phyloP scores from a whole-genome alignment of 805 yeast species.

The Candida patagonica region DNA sequence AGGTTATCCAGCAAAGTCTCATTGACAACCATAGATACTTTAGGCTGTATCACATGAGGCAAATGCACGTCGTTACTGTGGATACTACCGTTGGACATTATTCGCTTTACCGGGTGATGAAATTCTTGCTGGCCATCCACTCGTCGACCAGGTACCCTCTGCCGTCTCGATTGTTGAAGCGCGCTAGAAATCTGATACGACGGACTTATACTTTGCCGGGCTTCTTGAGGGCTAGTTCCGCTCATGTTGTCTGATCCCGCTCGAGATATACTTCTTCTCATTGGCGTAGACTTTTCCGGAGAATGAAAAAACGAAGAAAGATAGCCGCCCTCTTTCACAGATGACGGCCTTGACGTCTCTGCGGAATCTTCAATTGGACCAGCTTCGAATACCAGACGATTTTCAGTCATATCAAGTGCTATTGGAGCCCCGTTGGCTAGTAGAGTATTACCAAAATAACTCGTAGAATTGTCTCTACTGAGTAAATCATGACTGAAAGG shows the following conservation, averaged over 20 bases:
- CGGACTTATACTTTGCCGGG: too few species aligned
- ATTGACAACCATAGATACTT: conserved; percentile 40
- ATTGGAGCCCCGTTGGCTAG: not conserved
- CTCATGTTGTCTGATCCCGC: not conserved
- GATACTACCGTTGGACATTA: conserved; percentile 13
- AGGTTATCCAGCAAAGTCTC: conserved; percentile 35
- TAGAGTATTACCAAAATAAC: conserved; percentile 5
- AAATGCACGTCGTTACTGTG: conserved; percentile 19
- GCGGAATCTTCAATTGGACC: not conserved
- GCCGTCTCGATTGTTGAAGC: too few species aligned
- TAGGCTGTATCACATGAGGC: conserved; percentile 5
- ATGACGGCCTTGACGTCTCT: conserved; percentile 11
- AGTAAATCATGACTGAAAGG: conserved; percentile 12
- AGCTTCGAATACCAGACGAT: not conserved
- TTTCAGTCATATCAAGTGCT: conserved; percentile 7
- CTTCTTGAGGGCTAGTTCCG: not conserved
- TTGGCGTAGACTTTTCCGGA: conserved; percentile 14
- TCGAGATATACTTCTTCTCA: conserved; percentile 9
- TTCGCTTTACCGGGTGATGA: too few species aligned
- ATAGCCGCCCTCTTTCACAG: conserved; percentile 33
- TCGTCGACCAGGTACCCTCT: too few species aligned
- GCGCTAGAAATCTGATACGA: too few species aligned
- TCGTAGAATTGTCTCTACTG: conserved; percentile 7
- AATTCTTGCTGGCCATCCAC: conserved; percentile 1
- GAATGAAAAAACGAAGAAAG: conserved; percentile 33